Evolutionary conservation across 768 basidiomycete species (phyloP), one percentile per base, ranked within the genome.

Genomic region (Tricholoma sp.): DNA sequence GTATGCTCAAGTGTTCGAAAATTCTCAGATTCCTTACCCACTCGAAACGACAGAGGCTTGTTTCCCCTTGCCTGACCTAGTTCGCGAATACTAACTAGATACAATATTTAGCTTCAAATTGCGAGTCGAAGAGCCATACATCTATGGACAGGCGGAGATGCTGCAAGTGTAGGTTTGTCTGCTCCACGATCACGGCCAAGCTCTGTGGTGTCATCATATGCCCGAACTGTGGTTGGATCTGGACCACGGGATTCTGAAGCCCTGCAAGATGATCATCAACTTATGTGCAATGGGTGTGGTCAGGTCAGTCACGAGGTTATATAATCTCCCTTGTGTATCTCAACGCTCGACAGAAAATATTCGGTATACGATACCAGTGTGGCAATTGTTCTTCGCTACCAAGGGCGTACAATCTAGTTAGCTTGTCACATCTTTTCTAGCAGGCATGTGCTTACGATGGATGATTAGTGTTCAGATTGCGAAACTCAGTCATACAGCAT

Each of bases 281-380:
- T 84, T 8, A 71, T 73, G 28, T 92, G 89, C 61, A 82, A 78
- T 60, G 77, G 74, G 28, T 91, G 89, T 60, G 74, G 73, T 29
- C 71, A 76, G 68, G 89, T 88, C 59, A 37, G 79, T 59, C 28
- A 11, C 17, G 28, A 28, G 31, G 7, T 53, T n/a, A 44, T 10
- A 17, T 32, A 11, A 18, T 44, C 10, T 31, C 31, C 42, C 54
- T 39, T 55, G 36, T 1, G 54, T 11, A 24, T 47, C 20, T 9
- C 28, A 53, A 57, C 55, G 37, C 31, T 49, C n/a, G 8, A 2
- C 62, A 93, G 89, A 70, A 76, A 28, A 94, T 96, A 55, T 69
- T 84, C 52, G 94, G 95, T 5, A 73, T 80, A 47, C 78, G 94
- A 42, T 98, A 88, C 68, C 94, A 97, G 66, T 98, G 95, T 66